These are phyloP conservation scores for Stylonectria norvegica DNA, from an alignment of 2,329 filamentous ascomycete genomes.

Conservation along the genomic window DNA sequence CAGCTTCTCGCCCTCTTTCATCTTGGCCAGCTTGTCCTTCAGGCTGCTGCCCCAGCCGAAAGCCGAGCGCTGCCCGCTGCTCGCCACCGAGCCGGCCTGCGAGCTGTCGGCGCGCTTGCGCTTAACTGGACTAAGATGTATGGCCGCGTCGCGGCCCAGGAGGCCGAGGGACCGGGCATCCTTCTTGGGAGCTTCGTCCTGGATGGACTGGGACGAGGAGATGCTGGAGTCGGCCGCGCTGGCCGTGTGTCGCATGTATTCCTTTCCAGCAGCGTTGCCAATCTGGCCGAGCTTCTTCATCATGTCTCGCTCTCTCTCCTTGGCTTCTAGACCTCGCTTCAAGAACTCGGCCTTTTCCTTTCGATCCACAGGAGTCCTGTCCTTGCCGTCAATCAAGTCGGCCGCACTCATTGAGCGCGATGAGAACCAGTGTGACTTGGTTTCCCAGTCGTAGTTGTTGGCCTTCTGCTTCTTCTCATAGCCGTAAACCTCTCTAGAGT, in stretches of 20 bases:
- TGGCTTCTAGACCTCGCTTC: conserved; percentile 60
- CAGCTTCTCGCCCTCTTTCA: conserved; percentile 59
- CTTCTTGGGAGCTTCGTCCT: conserved; percentile 31
- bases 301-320: conserved; percentile 70
- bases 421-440: conserved; percentile 56
- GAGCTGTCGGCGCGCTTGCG: conserved; percentile 56
- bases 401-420: conserved; percentile 52
- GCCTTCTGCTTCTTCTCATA: conserved; percentile 16
- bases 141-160: conserved; percentile 37
- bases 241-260: conserved; percentile 59
- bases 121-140: conserved; percentile 59
- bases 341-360: conserved; percentile 63
- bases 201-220: conserved; percentile 15
- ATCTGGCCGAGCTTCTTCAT: conserved; percentile 63
- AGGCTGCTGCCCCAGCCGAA: conserved; percentile 58
- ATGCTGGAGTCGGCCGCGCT: conserved; percentile 9
- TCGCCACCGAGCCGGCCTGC: conserved; percentile 30
- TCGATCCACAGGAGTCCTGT: conserved; percentile 53
- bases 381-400: conserved; percentile 62
- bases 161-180: conserved; percentile 42
- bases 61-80: conserved; percentile 26
- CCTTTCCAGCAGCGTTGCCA: conserved; percentile 63
- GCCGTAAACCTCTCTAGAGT: conserved; percentile 20
- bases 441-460: conserved; percentile 54
- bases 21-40: conserved; percentile 54